phyloP scores from a whole-genome alignment of 225 moss, liverwort and hornwort genomes.

The Pseudisothecium myosuroides region DNA sequence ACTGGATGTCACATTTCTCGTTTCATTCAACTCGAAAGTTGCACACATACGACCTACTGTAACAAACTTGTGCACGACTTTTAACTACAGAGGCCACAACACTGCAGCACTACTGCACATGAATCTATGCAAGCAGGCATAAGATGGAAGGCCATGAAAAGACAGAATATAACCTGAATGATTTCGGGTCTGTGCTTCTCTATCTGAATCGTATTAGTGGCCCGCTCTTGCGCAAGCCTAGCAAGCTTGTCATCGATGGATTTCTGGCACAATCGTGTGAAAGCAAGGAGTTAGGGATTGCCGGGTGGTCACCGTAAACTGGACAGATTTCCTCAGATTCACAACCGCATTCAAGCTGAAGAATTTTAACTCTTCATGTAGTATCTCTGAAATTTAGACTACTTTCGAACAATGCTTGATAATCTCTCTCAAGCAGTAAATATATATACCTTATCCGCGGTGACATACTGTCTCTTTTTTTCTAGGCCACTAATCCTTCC shows the following conservation, averaged over 20 bases:
- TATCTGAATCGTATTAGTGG: constrained; percentile 46
- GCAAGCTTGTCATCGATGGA: constrained; percentile 69
- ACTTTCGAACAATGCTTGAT: neutral
- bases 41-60: neutral
- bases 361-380: neutral
- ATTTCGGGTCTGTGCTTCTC: constrained; percentile 62
- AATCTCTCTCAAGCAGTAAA: neutral
- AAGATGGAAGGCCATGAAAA: neutral
- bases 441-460: constrained; percentile 62
- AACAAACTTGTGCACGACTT: neutral
- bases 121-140: neutral
- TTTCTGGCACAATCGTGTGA: constrained; percentile 42
- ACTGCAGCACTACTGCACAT: neutral
- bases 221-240: constrained; percentile 59
- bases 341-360: neutral
- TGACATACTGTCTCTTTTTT: constrained; percentile 71
- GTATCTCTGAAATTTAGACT: neutral
- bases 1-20: neutral
- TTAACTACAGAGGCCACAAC: neutral
- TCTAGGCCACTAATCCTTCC: constrained; percentile 84
- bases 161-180: constrained; percentile 31
- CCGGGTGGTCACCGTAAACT: neutral
- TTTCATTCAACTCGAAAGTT: neutral
- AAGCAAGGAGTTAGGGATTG: neutral
- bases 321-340: neutral